Conservation (phyloP, 2,329 filamentous ascomycete species). For the Pyricularia grisea region DNA sequence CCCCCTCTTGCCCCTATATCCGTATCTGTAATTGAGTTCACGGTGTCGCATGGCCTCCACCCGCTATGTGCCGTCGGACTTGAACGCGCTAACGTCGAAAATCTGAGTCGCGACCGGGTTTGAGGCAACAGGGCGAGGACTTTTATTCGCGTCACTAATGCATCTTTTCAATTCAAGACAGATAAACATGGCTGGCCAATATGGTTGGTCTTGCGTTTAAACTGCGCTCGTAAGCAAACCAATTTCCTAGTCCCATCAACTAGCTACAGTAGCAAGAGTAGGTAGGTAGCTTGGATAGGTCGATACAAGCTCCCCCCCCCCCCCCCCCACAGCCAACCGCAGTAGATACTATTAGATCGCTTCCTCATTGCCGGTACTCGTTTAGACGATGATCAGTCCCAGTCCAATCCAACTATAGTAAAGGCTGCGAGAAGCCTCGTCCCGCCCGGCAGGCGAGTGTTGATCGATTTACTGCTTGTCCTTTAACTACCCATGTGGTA, state of each 20-base stretch:
- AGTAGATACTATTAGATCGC: not conserved
- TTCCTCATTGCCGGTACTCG: not conserved
- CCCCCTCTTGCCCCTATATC: not conserved
- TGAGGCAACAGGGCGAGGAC: not conserved
- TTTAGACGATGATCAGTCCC: not conserved
- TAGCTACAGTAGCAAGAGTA: not conserved
- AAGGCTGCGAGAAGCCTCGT: not conserved
- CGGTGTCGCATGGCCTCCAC: not conserved
- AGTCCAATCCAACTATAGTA: not conserved
- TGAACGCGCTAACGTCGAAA: not conserved
- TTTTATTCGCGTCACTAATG: not conserved
- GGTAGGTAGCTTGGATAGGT: too few relatives aligned
- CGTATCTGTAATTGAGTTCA: not conserved
- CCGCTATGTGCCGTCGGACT: not conserved
- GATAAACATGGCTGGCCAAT: not conserved
- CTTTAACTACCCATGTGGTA: not conserved
- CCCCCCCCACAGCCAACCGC: not conserved
- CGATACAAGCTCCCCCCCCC: not conserved
- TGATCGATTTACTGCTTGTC: not conserved
- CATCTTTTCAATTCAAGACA: not conserved
- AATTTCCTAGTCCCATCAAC: not conserved
- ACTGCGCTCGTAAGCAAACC: not conserved
- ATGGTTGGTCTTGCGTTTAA: not conserved
- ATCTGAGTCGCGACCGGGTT: not conserved
- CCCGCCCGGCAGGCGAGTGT: not conserved